phyloP scores from a whole-genome alignment of 140 eudicot genomes.

The Flaveria floridana region DNA sequence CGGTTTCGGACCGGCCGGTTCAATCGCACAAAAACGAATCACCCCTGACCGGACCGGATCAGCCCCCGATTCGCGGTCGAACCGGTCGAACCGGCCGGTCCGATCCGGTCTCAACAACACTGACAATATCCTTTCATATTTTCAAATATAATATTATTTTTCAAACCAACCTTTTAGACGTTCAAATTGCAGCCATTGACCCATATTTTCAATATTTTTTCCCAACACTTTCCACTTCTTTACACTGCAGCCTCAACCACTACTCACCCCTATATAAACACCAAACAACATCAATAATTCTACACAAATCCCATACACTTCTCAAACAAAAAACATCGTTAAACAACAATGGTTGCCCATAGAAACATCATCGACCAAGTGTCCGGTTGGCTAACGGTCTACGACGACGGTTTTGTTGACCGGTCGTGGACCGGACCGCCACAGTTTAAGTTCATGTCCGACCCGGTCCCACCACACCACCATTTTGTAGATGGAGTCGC shows the following conservation, averaged over 20 bases:
- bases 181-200: slow-evolving; percentile 25
- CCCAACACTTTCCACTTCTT: slow-evolving; percentile 4
- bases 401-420: slow-evolving; percentile 58
- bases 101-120: too few species aligned
- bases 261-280: slow-evolving; percentile 16
- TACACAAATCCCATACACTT: slow-evolving; percentile 2
- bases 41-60: too few species aligned
- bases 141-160: too few species aligned
- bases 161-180: not conserved
- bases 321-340: not conserved
- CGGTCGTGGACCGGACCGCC: slow-evolving; percentile 74
- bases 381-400: slow-evolving; percentile 64
- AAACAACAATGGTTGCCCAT: slow-evolving; percentile 29
- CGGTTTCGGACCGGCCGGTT: too few species aligned
- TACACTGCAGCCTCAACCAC: not conserved
- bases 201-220: not conserved
- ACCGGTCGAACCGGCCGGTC: too few species aligned
- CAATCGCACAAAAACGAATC: too few species aligned
- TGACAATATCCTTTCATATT: too few species aligned
- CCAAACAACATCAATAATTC: slow-evolving; percentile 1
- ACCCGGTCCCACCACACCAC: slow-evolving; percentile 56
- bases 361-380: slow-evolving; percentile 51
- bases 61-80: too few species aligned
- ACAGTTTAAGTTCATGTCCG: slow-evolving; percentile 65
- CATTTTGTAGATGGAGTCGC: slow-evolving; percentile 59